Base-by-base conservation (phyloP, 208 protist species). In the Trypanosoma theileri region DNA sequence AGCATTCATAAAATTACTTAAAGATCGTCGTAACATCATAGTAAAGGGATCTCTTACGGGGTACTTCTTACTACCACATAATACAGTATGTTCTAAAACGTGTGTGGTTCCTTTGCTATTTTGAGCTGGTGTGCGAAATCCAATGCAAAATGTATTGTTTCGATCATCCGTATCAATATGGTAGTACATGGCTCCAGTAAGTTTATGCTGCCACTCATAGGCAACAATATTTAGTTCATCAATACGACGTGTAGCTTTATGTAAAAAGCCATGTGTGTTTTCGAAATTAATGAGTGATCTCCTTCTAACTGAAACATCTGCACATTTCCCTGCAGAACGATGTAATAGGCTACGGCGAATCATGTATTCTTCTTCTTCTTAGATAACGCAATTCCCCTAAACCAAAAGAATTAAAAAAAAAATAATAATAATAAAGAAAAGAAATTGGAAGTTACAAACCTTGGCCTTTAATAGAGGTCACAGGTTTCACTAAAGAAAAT, bases 121-220 rank as follows among this genome's bases (percentile, higher is more conserved):
- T 44, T 77, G 75, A 26, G 97, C 95, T 4, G 93, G 91, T 0
- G 98, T 99, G 61, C 94, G 84, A 72, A 99, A 99, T 24, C 93
- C 95, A 24, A 99, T 97, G 75, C 91, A 97, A 62, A 99, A 98
- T 12, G 94, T 97, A 73, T 98, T 98, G 72, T 98, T 98, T 14
- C 77, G 90, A 84, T 99, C 96, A 53, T 92, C 86, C 52, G 88
- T 87, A 67, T 98, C 96, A 17, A 99, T 73, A 79, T 98, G 96
- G 78, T 96, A 94, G 73, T 95, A 95, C 24, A 77, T 50, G 0
- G 92, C 89, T 17, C 80, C 85, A 17, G 91, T 96, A 26, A 59
- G 57, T 35, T 79, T 66, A 75, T 97, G 93, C 28, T 73, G 59
- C 74, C 93, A 83, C 51, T 89, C 84, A 60, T 94, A 94, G 19